Evolutionary conservation across 129 eudicot genomes (phyloP).

Genomic region (Lonicera japonica): DNA sequence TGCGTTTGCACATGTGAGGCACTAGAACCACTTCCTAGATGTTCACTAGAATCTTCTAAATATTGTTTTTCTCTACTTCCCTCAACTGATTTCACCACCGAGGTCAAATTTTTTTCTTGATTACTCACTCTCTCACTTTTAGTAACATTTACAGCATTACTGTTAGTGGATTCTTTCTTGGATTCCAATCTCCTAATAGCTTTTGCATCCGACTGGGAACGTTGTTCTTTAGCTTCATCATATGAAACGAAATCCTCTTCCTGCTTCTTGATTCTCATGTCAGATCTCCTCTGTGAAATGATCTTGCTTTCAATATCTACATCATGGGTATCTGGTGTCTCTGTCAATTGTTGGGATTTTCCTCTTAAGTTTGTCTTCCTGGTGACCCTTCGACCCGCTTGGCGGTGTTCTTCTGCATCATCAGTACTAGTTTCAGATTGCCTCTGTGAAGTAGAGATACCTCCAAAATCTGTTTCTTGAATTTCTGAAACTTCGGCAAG

Average conservation of each 20-base stretch:
- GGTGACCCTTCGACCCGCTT: slow-evolving; percentile 24
- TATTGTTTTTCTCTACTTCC: slow-evolving; percentile 17
- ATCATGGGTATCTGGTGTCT: slow-evolving; percentile 13
- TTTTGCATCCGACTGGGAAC: slow-evolving; percentile 2
- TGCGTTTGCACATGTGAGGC: too few species aligned
- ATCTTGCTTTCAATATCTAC: slow-evolving; percentile 17
- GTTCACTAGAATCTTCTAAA: slow-evolving; percentile 1
- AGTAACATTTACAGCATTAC: slow-evolving; percentile 2
- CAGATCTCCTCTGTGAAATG: slow-evolving; percentile 27
- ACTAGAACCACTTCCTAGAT: too few species aligned
- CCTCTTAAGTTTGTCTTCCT: slow-evolving; percentile 23
- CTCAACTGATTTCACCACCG: slow-evolving; percentile 18
- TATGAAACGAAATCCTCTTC: slow-evolving; percentile 14
- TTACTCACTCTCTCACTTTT: slow-evolving; percentile 4
- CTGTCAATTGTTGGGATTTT: slow-evolving; percentile 33
- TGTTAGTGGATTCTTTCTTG: not conserved
- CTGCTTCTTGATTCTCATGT: slow-evolving; percentile 23
- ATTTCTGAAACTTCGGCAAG: slow-evolving; percentile 30
- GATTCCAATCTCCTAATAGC: slow-evolving; percentile 5
- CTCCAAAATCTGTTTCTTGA: slow-evolving; percentile 29
- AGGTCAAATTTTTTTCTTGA: slow-evolving; percentile 19
- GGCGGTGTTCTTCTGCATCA: slow-evolving; percentile 30
- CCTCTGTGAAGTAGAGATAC: slow-evolving; percentile 23
- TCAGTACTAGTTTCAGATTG: slow-evolving; percentile 34
- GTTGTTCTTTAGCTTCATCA: slow-evolving; percentile 15